phyloP scores from a whole-genome alignment of 2,329 filamentous ascomycete species.

The Ophiostoma triangulosporum region DNA sequence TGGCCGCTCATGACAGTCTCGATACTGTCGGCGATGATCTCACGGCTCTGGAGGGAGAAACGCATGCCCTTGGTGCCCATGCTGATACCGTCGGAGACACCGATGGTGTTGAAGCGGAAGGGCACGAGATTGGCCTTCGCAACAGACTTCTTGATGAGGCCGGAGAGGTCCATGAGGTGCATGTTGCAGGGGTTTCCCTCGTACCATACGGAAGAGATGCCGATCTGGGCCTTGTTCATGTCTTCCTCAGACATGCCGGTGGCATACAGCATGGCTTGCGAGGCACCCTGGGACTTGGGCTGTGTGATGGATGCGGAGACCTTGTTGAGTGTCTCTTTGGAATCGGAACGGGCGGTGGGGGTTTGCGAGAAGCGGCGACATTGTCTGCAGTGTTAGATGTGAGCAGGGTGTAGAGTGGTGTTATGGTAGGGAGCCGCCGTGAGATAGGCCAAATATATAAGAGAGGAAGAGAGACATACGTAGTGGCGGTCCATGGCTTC shows the following conservation, averaged over 20 bases:
- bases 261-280: constrained; percentile 97
- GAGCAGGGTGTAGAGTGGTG: neutral
- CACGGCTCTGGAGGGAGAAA: constrained; percentile 77
- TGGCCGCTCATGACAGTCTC: constrained; percentile 98
- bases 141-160: constrained; percentile 52
- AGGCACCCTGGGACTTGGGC: constrained; percentile 94
- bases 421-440: neutral
- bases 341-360: constrained; percentile 30
- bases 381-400: constrained; percentile 1
- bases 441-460: neutral
- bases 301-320: constrained; percentile 79
- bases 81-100: constrained; percentile 92
- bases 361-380: constrained; percentile 41
- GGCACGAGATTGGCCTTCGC: constrained; percentile 65
- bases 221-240: constrained; percentile 93
- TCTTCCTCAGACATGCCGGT: constrained; percentile 77
- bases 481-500: neutral
- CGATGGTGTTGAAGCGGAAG: constrained; percentile 98
- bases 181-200: constrained; percentile 98
- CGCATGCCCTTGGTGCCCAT: constrained; percentile 95
- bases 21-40: constrained; percentile 95
- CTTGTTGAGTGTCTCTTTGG: constrained; percentile 56
- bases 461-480: constrained; percentile 1
- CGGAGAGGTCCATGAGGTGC: constrained; percentile 85
- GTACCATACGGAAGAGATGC: constrained; percentile 97